Evolutionary conservation across 768 basidiomycete species (phyloP).

Genomic region (Macrocybe gigantea): DNA sequence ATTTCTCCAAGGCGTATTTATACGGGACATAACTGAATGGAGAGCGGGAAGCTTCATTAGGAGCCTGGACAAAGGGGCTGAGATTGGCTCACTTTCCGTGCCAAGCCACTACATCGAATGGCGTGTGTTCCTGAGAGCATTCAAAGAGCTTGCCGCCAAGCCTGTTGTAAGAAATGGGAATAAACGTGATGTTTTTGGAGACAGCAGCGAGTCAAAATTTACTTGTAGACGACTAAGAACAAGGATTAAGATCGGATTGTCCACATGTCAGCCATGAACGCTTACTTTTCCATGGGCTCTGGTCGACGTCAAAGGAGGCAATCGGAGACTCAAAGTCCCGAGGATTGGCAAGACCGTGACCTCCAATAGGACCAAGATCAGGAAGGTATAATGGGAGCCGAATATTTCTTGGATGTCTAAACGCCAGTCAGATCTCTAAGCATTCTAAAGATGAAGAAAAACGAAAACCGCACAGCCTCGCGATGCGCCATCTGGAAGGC

Average conservation of each 20-base stretch:
- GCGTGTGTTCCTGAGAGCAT: constrained; percentile 56
- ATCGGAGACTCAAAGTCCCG: constrained; percentile 61
- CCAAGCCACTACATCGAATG: constrained; percentile 71
- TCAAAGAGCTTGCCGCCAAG: constrained; percentile 48
- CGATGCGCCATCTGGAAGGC: constrained; percentile 51
- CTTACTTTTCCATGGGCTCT: constrained; percentile 51
- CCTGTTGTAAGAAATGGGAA: constrained; percentile 20
- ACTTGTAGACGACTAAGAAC: constrained; percentile 43
- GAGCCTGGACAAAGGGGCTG: neutral
- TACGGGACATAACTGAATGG: constrained; percentile 51
- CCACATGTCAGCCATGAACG: constrained; percentile 2
- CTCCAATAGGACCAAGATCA: constrained; percentile 60
- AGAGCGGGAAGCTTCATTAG: neutral
- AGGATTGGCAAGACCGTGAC: constrained; percentile 58
- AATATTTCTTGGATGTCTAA: constrained; percentile 23
- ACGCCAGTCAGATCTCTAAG: neutral
- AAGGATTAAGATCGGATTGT: neutral
- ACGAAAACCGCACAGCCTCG: constrained; percentile 43
- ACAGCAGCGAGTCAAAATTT: constrained; percentile 1
- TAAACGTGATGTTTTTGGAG: neutral
- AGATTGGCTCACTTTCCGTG: constrained; percentile 48
- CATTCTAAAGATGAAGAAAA: neutral
- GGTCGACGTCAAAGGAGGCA: constrained; percentile 61
- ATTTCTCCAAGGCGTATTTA: constrained; percentile 63
- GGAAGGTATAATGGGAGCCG: constrained; percentile 59